Base-by-base conservation (phyloP, 2,329 filamentous ascomycete genomes). In the Pestalotiopsis sp. region DNA sequence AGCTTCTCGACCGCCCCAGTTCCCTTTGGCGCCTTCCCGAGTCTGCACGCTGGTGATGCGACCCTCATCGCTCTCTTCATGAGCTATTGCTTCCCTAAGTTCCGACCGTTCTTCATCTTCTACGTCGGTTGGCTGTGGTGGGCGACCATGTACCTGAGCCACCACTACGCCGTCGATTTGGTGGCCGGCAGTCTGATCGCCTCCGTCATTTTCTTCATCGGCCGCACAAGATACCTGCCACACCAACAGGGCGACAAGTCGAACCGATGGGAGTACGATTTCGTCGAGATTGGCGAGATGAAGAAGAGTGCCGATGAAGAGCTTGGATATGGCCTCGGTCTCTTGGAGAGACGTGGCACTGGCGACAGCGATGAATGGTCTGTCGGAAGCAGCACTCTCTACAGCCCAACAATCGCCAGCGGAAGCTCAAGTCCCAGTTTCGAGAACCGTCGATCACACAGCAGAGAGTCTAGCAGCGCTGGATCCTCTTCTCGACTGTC, bases 101-200 rank as follows among this genome's bases (percentile, higher is more conserved):
- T 97, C 73, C 90, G 92, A 73, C 90, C 91, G 13, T 81, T 96
- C 66, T 97, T 97, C 81, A 88, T 95, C 71, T 86, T 88, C 72
- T 98, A 98, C 81, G 92, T 92, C 59, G 88, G 92, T 78, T 98
- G 95, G 95, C 91, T 98, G 76, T 98, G 94, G 93, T 98, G 95
- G 94, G 93, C 95, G 13, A 98, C 95, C 74, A 97, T 98, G 94
- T 98, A 98, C 78, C 88, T 98, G 65, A 97, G 93, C 76, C 95
- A 98, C 81, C 95, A 98, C 83, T 98, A 98, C 79, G 95, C 95
- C 39, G 92, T 98, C 55, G 95, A 98, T 79, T 86, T 98, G 64
- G 93, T 98, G 31, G 93, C 89, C 45, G 95, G 95, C 73, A 94
- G 92, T 78, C 85, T 97, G 69, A 85, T 94, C 69, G 92, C 94